Conservation (phyloP, 495 filamentous ascomycete genomes). For the Acidomyces sp. region DNA sequence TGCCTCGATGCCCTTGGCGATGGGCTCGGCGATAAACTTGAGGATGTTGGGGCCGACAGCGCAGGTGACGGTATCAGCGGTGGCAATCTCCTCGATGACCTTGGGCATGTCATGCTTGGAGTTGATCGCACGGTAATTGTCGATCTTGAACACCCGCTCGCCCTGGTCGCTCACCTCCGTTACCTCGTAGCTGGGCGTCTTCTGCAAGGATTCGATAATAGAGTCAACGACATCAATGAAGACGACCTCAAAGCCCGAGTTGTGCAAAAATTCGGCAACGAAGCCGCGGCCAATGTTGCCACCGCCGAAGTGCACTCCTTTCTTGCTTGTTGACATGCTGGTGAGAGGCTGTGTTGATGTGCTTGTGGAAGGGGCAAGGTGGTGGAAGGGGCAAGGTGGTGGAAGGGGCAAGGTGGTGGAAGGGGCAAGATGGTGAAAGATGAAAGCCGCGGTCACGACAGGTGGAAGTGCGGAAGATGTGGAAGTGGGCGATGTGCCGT, state of each 20-base stretch:
- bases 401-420: too few relatives aligned
- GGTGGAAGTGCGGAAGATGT: too few relatives aligned
- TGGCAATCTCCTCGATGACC: slow-evolving; percentile 69
- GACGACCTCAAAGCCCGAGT: slow-evolving; percentile 79
- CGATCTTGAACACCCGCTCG: slow-evolving; percentile 67
- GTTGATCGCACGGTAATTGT: slow-evolving; percentile 93
- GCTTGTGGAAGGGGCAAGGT: too few relatives aligned
- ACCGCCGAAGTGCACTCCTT: slow-evolving; percentile 85
- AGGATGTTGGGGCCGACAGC: slow-evolving; percentile 93
- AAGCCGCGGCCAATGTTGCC: slow-evolving; percentile 65
- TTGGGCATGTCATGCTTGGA: slow-evolving; percentile 68
- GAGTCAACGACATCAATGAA: slow-evolving; percentile 84
- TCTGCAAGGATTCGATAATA: slow-evolving; percentile 64
- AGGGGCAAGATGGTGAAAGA: too few relatives aligned
- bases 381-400: too few relatives aligned
- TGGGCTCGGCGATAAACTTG: slow-evolving; percentile 85
- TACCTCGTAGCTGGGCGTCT: slow-evolving; percentile 65
- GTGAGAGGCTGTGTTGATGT: too few relatives aligned
- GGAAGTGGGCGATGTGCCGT: too few relatives aligned
- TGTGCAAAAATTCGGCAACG: slow-evolving; percentile 65
- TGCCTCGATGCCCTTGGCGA: slow-evolving; percentile 76
- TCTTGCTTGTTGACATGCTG: too few relatives aligned
- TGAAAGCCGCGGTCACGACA: too few relatives aligned
- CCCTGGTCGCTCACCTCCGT: slow-evolving; percentile 84
- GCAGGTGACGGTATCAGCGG: slow-evolving; percentile 84